Base-by-base conservation (phyloP, 2,329 filamentous ascomycete species). In the Rachicladosporium sp. region DNA sequence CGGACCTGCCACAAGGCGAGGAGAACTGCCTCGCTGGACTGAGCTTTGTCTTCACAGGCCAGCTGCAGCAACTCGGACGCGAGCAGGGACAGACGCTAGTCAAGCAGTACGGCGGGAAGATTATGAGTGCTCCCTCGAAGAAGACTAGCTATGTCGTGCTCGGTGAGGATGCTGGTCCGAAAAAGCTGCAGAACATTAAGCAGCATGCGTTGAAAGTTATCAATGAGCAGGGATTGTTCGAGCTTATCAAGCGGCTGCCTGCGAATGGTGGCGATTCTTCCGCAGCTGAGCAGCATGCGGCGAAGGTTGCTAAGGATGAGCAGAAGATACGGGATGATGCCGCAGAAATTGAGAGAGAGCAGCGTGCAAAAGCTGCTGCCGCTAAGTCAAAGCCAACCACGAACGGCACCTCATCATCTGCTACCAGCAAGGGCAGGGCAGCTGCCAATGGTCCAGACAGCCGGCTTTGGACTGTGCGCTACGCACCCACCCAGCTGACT, bases 101-200 rank as follows among this genome's bases (percentile, higher is more conserved):
- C 41, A 98, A 98, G 60, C 78, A 80, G 46, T 93, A 95, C 58
- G 93, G 91, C 31, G 91, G 91, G 38, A 96, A 94, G 62, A 79
- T 94, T 19, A 93, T 82, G 7, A 70, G 69, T 7, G 80, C 77
- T 4, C 91, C 93, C 12, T 96, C 89, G 57, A 82, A 80, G 55
- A 96, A 94, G 62, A 98, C 93, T 1, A 91, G 74, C 54, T 98
- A 86, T 56, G 87, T 98, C 34, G 84, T 98, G 10, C 72, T 98
- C 2, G 91, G 91, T 33, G 74, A 73, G 19, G 91, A 96, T 59
- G 91, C 93, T 19, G 91, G 91, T 0, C 91, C 91, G 1, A 93
- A 82, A 61, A 98, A 98, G 59, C 69, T 98, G 31, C 70, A 80
- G 48, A 95, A 88, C 50, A 96, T 98, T 50, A 71, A 74, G 41